Conservation (phyloP, 1,284 basidiomycete genomes). For the Meira nashicola region DNA sequence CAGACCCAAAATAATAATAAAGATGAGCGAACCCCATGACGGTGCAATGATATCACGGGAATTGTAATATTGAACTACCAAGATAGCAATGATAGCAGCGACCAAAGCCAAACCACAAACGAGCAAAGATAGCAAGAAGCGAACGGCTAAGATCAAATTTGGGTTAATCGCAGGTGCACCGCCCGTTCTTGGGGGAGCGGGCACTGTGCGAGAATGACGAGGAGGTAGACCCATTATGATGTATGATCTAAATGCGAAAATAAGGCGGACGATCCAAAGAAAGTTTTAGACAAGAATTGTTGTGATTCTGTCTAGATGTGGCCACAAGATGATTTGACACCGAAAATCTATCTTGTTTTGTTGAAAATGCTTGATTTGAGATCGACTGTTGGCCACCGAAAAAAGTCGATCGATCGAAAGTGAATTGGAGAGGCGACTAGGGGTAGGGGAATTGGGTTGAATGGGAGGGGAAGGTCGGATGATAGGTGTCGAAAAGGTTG, state of each 20-base stretch:
- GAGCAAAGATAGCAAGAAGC: conserved; percentile 44
- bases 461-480: conserved; percentile 19
- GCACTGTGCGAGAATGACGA: conserved; percentile 37
- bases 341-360: neutral
- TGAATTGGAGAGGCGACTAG: conserved; percentile 10
- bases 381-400: neutral
- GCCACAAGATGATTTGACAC: neutral
- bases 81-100: conserved; percentile 43
- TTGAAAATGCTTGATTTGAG: neutral
- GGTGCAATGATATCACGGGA: conserved; percentile 50
- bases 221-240: conserved; percentile 41
- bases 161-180: conserved; percentile 40
- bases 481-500: neutral
- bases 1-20: conserved; percentile 52
- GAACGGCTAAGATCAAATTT: conserved; percentile 40
- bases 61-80: conserved; percentile 52
- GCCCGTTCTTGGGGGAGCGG: conserved; percentile 22
- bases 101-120: conserved; percentile 44
- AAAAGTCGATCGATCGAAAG: conserved; percentile 7
- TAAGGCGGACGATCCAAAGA: neutral
- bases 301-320: neutral
- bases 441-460: conserved; percentile 11
- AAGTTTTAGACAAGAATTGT: neutral
- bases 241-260: neutral
- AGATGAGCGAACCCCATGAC: conserved; percentile 54